Evolutionary conservation across 768 basidiomycete genomes (phyloP).

Genomic region (Tricholomella constricta): DNA sequence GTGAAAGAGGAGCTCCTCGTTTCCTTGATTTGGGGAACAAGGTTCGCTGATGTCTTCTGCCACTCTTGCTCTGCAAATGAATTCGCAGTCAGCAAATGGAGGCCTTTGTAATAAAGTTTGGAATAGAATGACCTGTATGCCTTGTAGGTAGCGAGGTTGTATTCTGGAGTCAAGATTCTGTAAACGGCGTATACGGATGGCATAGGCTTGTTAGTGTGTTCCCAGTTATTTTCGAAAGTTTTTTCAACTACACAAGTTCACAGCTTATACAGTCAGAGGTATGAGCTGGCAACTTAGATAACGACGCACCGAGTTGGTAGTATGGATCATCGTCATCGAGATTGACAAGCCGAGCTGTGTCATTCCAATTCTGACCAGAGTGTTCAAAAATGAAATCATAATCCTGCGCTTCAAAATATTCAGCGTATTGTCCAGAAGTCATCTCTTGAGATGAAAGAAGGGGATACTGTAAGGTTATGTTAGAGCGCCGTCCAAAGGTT

Average conservation of each 20-base stretch:
- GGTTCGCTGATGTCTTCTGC: neutral
- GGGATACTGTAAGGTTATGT: no score
- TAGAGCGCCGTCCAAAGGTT: no score
- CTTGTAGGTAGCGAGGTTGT: neutral
- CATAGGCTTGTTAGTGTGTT: neutral
- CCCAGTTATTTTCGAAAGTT: neutral
- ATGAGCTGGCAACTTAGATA: neutral
- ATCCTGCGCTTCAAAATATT: no score
- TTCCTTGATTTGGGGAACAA: neutral
- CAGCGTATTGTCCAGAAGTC: no score
- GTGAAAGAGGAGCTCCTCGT: slow-evolving; percentile 4
- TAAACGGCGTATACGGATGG: neutral
- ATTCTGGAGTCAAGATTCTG: neutral
- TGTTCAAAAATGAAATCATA: no score
- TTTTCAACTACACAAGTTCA: neutral
- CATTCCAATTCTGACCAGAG: no score
- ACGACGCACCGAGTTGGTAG: neutral
- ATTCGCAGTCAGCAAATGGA: neutral
- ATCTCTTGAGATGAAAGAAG: no score
- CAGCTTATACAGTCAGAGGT: neutral
- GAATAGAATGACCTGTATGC: neutral
- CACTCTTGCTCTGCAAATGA: neutral
- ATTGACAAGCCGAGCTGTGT: no score
- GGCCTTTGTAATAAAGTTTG: neutral
- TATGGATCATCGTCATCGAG: neutral